Percentiles rank a stretch among this genome's conserved stretches.
Evolutionary conservation across 176 grass and related monocot genomes (phyloP).

Genomic region (Triticum dicoccoides): DNA sequence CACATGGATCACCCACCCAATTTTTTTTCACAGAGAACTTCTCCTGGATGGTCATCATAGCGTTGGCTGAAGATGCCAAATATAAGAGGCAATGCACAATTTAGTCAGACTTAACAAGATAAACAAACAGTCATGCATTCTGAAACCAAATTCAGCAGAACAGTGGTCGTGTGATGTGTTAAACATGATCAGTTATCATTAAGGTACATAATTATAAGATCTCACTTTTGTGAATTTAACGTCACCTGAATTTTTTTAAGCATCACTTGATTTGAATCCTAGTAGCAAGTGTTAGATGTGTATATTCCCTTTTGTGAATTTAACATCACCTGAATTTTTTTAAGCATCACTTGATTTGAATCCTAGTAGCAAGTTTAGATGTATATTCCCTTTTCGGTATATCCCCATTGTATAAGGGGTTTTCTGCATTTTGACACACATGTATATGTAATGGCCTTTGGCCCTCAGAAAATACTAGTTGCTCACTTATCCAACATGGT

Average conservation of each 20-base stretch:
- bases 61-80: neutral
- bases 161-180: neutral
- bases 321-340: neutral
- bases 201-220: neutral
- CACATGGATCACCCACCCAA: slow-evolving; percentile 26
- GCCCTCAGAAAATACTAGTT: too few species aligned
- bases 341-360: neutral
- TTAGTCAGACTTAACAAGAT: neutral
- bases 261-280: neutral
- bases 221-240: neutral
- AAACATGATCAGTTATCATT: neutral
- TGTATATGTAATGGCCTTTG: too few species aligned
- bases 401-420: too few species aligned
- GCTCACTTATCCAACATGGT: too few species aligned
- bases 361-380: neutral
- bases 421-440: too few species aligned
- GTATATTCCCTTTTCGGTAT: too few species aligned
- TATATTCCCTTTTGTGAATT: neutral
- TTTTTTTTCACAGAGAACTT: slow-evolving; percentile 34
- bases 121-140: neutral
- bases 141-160: neutral
- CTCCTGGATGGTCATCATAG: slow-evolving; percentile 24
- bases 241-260: too few species aligned
- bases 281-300: neutral
- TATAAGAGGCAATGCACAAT: neutral